phyloP scores from a whole-genome alignment of 805 yeast genomes.

The Wickerhamiella australiensis region DNA sequence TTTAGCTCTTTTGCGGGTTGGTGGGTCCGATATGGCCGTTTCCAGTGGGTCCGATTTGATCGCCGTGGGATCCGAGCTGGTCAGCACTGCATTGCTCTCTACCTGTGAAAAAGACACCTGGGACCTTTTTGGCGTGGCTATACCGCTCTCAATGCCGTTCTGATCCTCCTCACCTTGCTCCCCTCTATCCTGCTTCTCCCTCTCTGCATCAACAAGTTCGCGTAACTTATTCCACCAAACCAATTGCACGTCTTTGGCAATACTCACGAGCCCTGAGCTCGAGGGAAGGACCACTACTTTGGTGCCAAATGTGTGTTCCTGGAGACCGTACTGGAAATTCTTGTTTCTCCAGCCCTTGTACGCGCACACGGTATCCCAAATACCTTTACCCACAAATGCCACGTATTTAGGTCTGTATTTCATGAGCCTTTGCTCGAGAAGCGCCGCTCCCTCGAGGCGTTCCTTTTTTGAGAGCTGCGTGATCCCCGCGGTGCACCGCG shows the following conservation, averaged over 20 bases:
- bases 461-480: slow-evolving; percentile 42
- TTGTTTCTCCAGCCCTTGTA: slow-evolving; percentile 26
- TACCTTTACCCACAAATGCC: slow-evolving; percentile 61
- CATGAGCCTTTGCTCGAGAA: slow-evolving; percentile 37
- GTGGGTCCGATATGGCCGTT: no score
- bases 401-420: slow-evolving; percentile 33
- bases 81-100: no score
- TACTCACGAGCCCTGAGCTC: slow-evolving; percentile 57
- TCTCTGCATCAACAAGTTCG: background rate
- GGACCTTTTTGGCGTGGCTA: no score
- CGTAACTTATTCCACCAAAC: slow-evolving; percentile 37
- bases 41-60: no score
- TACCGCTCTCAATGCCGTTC: no score
- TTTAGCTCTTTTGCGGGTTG: no score
- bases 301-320: slow-evolving; percentile 23
- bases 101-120: no score
- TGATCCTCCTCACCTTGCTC: background rate
- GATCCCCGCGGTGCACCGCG: slow-evolving; percentile 49
- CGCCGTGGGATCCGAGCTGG: no score
- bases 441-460: slow-evolving; percentile 43
- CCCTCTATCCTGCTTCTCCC: background rate
- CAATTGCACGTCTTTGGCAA: slow-evolving; percentile 37
- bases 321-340: slow-evolving; percentile 46
- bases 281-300: slow-evolving; percentile 51
- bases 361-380: slow-evolving; percentile 50